phyloP scores from a whole-genome alignment of 1,139 yeast species.

The Yamadazyma buinensis region DNA sequence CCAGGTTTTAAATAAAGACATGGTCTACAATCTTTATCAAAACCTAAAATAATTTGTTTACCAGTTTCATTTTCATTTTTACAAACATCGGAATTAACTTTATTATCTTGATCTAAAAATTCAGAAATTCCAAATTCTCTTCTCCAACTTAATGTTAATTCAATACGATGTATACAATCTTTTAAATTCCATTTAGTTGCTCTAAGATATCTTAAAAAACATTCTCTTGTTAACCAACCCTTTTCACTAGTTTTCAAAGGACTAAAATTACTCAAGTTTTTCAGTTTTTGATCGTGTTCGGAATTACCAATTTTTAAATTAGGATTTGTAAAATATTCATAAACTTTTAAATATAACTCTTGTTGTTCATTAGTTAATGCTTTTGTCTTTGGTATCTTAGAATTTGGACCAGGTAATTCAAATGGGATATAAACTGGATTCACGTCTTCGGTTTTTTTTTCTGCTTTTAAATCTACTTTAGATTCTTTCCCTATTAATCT shows the following conservation, averaged over 20 bases:
- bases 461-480: slow-evolving; percentile 7
- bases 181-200: slow-evolving; percentile 44
- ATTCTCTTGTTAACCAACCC: slow-evolving; percentile 47
- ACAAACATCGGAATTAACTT: slow-evolving; percentile 21
- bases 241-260: slow-evolving; percentile 29
- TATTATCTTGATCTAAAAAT: slow-evolving; percentile 29
- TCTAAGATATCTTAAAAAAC: slow-evolving; percentile 43
- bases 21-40: slow-evolving; percentile 45
- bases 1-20: slow-evolving; percentile 49
- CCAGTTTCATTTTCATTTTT: slow-evolving; percentile 44
- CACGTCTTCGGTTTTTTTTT: slow-evolving; percentile 9
- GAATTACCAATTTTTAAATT: slow-evolving; percentile 35
- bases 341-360: slow-evolving; percentile 54
- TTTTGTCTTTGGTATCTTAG: slow-evolving; percentile 49
- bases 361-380: slow-evolving; percentile 53
- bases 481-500: slow-evolving; percentile 16
- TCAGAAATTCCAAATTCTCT: slow-evolving; percentile 41
- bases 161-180: slow-evolving; percentile 40
- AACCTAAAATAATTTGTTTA: slow-evolving; percentile 45
- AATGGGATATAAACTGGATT: slow-evolving; percentile 44
- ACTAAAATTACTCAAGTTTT: slow-evolving; percentile 16
- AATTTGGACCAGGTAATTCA: slow-evolving; percentile 39
- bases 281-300: slow-evolving; percentile 33
- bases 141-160: slow-evolving; percentile 45
- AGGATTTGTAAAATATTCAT: slow-evolving; percentile 53